These are phyloP conservation scores for Intubia oerlemansii DNA, from an alignment of 2,329 filamentous ascomycete species.

Conservation along the genomic window DNA sequence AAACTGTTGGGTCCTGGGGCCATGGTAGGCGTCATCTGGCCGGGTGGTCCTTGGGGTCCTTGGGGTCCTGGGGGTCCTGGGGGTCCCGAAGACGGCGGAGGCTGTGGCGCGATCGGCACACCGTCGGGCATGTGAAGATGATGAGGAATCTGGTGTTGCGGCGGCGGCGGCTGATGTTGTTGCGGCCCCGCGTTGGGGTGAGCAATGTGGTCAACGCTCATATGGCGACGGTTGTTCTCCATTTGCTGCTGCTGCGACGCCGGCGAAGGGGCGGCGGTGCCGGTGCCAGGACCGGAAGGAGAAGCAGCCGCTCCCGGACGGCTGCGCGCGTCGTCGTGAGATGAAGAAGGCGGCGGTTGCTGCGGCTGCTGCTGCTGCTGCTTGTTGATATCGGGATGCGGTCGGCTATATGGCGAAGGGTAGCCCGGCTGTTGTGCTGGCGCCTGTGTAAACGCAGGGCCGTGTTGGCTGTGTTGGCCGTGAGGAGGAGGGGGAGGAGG, in stretches of 20 bases:
- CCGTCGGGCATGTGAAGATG: too few relatives aligned
- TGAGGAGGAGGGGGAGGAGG: background rate
- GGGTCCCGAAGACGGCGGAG: too few relatives aligned
- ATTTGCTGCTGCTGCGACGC: constrained; percentile 2
- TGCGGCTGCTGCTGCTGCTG: background rate
- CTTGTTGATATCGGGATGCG: too few relatives aligned
- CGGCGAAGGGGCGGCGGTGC: background rate
- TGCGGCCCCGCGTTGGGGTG: constrained; percentile 1
- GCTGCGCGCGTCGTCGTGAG: constrained; percentile 2
- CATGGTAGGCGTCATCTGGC: too few relatives aligned
- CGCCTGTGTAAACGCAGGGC: background rate
- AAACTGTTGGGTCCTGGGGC: too few relatives aligned
- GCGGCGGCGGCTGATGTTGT: constrained; percentile 1
- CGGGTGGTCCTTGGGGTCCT: constrained; percentile 14
- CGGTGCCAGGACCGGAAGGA: background rate
- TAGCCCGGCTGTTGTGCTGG: background rate
- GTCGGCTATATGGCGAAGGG: too few relatives aligned
- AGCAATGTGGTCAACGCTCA: constrained; percentile 5
- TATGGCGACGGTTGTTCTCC: constrained; percentile 5
- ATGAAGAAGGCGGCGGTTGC: background rate
- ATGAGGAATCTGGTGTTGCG: background rate
- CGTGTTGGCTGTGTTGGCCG: background rate
- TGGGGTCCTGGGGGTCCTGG: background rate
- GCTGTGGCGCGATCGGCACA: too few relatives aligned
- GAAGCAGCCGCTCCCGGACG: constrained; percentile 2